Base-by-base conservation (phyloP, 208 protist species). In the Trypanosoma theileri region DNA sequence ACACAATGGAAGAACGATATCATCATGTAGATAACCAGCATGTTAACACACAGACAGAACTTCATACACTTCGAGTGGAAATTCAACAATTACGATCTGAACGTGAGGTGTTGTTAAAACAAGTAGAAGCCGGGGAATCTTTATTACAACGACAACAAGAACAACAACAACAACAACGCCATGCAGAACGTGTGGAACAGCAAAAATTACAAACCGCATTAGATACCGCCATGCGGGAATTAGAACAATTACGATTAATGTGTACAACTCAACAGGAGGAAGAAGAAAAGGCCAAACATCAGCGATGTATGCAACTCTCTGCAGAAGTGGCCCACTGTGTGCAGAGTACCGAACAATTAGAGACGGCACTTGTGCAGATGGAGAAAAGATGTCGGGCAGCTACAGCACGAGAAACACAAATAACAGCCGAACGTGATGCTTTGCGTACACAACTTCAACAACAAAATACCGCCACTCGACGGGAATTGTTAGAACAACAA, bases 401-500 rank as follows among this genome's bases (percentile, higher is more conserved):
- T 9, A 73, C 62, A 9, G 72, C 59, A 14, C 57, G 69, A 21
- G 71, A 81, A 19, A 11, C 35, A 26, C 19, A 28, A 6, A 35
- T n/a, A 13, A 6, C 3, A 41, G 58, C 24, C 3, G 22, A 52
- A 31, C 19, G 68, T 54, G 28, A 59, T 69, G 63, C 45, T n/a
- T 3, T 68, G 8, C 75, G 80, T 13, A 52, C 40, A 17, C 21
- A 66, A 12, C 48, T 74, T 2, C 73, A 81, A 26, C 71, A 69
- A 12, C 44, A 67, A 19, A 59, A 67, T 9, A 66, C 77, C 45
- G 52, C 75, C 35, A 50, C 57, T 1, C 75, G 79, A 24, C 55
- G 73, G 35, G 81, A 92, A 40, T 46, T 82, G 13, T 53, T 92
- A 52, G 86, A 92, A 51, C 81, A 92, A 57, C 84, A 92, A 56